These are phyloP conservation scores for Boehmeria nivea DNA, from an alignment of 306 rosid species.

Conservation along the genomic window DNA sequence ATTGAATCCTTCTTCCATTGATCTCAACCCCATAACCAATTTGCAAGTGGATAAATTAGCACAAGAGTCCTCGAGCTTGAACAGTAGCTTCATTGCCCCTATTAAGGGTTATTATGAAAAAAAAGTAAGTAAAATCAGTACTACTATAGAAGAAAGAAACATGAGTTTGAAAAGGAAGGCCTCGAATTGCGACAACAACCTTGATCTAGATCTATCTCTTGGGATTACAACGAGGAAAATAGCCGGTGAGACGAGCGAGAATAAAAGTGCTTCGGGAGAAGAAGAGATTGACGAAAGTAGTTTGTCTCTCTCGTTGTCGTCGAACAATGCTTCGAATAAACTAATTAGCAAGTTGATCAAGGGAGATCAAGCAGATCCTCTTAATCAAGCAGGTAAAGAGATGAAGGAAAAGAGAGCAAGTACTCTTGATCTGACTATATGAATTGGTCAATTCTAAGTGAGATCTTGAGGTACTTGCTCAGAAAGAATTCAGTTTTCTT, in stretches of 20 bases:
- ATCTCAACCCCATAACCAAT: slow-evolving; percentile 13
- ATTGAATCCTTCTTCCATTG: too few relatives aligned
- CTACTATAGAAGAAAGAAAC: slow-evolving; percentile 15
- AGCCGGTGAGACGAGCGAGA: slow-evolving; percentile 9
- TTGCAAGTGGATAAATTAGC: slow-evolving; percentile 19
- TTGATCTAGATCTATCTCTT: slow-evolving; percentile 75
- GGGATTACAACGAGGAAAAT: slow-evolving; percentile 25
- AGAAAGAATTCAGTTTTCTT: too few relatives aligned
- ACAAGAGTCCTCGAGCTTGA: slow-evolving; percentile 23
- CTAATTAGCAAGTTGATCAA: slow-evolving; percentile 25
- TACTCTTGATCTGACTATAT: slow-evolving; percentile 79
- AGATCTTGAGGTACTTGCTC: slow-evolving; percentile 73
- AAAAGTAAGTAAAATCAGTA: too few relatives aligned
- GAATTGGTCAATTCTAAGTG: slow-evolving; percentile 75
- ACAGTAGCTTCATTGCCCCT: not conserved
- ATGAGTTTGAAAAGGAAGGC: slow-evolving; percentile 54
- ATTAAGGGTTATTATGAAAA: not conserved
- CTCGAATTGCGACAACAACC: slow-evolving; percentile 29
- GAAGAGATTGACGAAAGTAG: slow-evolving; percentile 38
- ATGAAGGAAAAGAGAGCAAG: slow-evolving; percentile 32
- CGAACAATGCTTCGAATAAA: slow-evolving; percentile 19
- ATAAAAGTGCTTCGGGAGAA: too few relatives aligned
- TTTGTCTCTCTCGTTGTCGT: slow-evolving; percentile 63
- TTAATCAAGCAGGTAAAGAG: slow-evolving; percentile 10
- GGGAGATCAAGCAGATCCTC: slow-evolving; percentile 26